Percentiles rank a stretch among this genome's conserved stretches.
Conservation (phyloP, 2,329 filamentous ascomycete genomes). For the Fusarium begoniae region DNA sequence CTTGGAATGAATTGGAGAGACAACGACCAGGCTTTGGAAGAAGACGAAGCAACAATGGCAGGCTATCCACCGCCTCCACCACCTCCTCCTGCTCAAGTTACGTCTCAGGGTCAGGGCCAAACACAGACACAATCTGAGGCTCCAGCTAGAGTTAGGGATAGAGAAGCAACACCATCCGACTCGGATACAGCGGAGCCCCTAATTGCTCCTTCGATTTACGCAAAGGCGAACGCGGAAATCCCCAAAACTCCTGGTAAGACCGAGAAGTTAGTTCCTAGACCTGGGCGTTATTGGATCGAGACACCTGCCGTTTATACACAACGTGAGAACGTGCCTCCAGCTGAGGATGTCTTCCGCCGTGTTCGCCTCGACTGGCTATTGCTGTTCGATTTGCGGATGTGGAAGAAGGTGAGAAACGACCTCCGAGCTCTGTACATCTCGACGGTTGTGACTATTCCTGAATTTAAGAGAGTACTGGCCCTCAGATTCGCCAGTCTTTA, state of each 20-base stretch:
- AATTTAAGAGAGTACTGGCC: constrained; percentile 94
- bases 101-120: constrained; percentile 56
- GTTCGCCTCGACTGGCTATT: constrained; percentile 95
- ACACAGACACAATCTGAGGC: constrained; percentile 54
- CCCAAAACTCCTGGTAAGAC: constrained; percentile 80
- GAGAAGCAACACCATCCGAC: constrained; percentile 74
- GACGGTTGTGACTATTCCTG: constrained; percentile 92
- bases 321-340: constrained; percentile 69
- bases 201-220: constrained; percentile 68
- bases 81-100: constrained; percentile 66
- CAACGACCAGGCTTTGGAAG: constrained; percentile 74
- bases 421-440: constrained; percentile 94
- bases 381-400: constrained; percentile 92
- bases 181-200: constrained; percentile 74
- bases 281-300: constrained; percentile 86
- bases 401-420: constrained; percentile 94
- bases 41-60: constrained; percentile 80
- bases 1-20: constrained; percentile 61
- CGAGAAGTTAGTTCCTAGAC: constrained; percentile 62
- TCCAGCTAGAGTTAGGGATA: constrained; percentile 57
- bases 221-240: constrained; percentile 74
- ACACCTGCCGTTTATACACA: constrained; percentile 76
- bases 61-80: constrained; percentile 72
- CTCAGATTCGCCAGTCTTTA: constrained; percentile 95
- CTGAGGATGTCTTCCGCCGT: constrained; percentile 89